These are phyloP conservation scores for Endothia cerciana DNA, from an alignment of 2,329 filamentous ascomycete species.

Conservation along the genomic window DNA sequence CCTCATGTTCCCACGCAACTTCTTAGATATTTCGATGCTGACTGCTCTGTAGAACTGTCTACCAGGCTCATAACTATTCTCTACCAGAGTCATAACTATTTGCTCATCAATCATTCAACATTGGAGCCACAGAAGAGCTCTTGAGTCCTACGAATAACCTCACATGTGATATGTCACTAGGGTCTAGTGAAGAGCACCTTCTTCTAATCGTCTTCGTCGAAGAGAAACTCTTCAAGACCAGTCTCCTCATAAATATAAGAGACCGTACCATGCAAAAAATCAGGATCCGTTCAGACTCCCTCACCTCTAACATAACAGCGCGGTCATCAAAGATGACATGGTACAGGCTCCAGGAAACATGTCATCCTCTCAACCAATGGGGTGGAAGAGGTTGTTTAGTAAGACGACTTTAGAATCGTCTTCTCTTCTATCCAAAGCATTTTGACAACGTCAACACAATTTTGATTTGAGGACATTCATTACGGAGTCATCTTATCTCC, in stretches of 20 bases:
- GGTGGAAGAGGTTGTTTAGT: conserved; percentile 22
- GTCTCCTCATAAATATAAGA: not conserved
- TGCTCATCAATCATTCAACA: not conserved
- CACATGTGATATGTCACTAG: not conserved
- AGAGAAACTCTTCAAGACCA: not conserved
- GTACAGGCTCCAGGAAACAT: not conserved
- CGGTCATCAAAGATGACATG: not conserved
- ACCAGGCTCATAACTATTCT: not conserved
- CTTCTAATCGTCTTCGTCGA: not conserved
- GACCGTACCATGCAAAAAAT: no score
- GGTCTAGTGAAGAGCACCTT: not conserved
- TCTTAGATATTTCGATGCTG: no score
- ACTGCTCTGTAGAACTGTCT: not conserved
- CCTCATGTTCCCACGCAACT: no score
- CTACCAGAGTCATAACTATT: not conserved
- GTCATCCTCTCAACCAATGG: conserved; percentile 16
- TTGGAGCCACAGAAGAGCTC: not conserved
- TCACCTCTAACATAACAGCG: not conserved
- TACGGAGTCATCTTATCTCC: conserved; percentile 33
- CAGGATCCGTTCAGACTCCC: not conserved
- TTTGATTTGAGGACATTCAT: conserved; percentile 3
- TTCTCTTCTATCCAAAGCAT: not conserved
- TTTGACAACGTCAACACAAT: not conserved
- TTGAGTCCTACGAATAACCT: not conserved
- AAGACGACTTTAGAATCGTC: not conserved